Evolutionary conservation across 108 stramenopile species (phyloP), one percentile per base, ranked within the genome.

Genomic region (Nitzschia putrida): DNA sequence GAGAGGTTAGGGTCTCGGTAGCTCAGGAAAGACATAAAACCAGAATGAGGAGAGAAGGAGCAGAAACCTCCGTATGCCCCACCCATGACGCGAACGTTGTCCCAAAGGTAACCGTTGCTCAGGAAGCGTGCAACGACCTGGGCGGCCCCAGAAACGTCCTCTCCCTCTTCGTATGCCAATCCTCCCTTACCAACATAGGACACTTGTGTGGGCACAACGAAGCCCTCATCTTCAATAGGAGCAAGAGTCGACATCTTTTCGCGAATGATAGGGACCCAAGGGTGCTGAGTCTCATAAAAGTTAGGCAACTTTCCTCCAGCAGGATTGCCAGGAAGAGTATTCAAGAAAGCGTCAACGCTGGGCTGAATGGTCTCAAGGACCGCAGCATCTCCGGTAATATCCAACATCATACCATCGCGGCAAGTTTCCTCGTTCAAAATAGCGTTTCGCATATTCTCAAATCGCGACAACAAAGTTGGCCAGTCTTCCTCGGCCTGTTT

Each of bases 41-140:
- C 89, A 49, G 86, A 80, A 41, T 79, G 72, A 10, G 91, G 92
- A 66, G 86, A 81, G 77, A 96, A 96, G 34, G 90, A 84, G 67
- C 95, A 95, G 82, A 96, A 95, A 14, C 96, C 96, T 50, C 96
- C 98, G 71, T 98, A 98, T 3, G 98, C 98, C 23, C 98, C 97
- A n/a, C 95, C 95, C 80, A 87, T 87, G n/a, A 98, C 96, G 29
- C 96, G 80, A 8, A 98, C 96, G 47, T 93, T 80, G 70, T 98
- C 96, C 96, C 96, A 97, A 61, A 97, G 81, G 71, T 87, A 87
- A 53, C 96, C 96, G 29, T 92, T 96, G 38, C 93, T 76, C 25
- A 98, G 84, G 73, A 85, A 97, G 47, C 87, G 76, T 0, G 81
- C 53, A 50, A 95, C 86, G 51, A 96, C 95, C 34, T 85, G 66